These are phyloP conservation scores for Aspergillus homomorphus DNA, from an alignment of 495 filamentous ascomycete species.

Conservation along the genomic window DNA sequence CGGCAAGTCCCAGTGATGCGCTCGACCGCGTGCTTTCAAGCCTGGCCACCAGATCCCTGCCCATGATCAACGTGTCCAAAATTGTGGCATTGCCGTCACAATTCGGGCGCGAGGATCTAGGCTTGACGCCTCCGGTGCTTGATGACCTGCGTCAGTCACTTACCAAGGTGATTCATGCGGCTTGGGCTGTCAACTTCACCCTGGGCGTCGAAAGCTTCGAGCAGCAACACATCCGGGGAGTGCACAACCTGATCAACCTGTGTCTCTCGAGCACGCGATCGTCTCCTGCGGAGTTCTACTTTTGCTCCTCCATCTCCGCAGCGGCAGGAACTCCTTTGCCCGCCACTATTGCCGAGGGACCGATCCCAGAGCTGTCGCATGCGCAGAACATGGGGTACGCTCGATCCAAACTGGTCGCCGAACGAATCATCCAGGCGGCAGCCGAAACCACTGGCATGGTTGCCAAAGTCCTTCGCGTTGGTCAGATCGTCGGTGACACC, in stretches of 20 bases:
- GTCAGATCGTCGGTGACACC: conserved; percentile 60
- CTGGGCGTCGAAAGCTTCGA: conserved; percentile 58
- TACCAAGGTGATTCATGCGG: conserved; percentile 57
- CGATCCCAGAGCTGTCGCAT: conserved; percentile 44
- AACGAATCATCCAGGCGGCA: conserved; percentile 47
- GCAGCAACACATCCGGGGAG: conserved; percentile 54
- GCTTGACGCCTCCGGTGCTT: conserved; percentile 31
- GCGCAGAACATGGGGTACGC: conserved; percentile 58
- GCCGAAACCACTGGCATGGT: conserved; percentile 35
- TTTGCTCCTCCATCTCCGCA: conserved; percentile 60
- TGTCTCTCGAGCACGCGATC: conserved; percentile 39
- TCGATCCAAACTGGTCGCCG: conserved; percentile 61
- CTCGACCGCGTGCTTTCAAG: conserved; percentile 35
- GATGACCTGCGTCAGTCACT: conserved; percentile 37
- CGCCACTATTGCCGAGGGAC: conserved; percentile 43
- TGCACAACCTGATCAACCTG: conserved; percentile 58
- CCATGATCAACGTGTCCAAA: conserved; percentile 18
- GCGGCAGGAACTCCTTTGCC: conserved; percentile 33
- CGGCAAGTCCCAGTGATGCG: conserved; percentile 35
- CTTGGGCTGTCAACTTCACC: conserved; percentile 76
- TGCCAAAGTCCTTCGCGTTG: conserved; percentile 51
- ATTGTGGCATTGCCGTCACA: conserved; percentile 13
- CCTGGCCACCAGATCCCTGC: conserved; percentile 38
- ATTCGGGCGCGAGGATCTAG: conserved; percentile 15
- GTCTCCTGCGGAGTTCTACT: conserved; percentile 44